Base-by-base conservation (phyloP, 345 rosid genomes). In the Trapa incisa region DNA sequence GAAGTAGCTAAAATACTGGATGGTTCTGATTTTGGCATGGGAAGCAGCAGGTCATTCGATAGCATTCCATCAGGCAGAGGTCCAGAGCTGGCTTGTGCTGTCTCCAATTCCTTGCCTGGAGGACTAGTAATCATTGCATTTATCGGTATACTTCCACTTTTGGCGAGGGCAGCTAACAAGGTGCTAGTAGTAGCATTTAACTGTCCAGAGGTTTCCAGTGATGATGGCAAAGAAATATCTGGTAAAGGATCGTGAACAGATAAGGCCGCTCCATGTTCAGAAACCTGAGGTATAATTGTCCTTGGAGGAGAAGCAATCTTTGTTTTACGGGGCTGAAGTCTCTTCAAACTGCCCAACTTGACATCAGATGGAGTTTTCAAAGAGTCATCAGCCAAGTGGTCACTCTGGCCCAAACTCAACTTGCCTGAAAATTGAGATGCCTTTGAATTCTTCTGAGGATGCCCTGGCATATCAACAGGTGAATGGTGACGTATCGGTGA, bases 81-180 rank as follows among this genome's bases (percentile, higher is more conserved):
- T 69, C 73, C 77, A 64, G 66, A 35, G 50, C 66, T 63, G 4
- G 74, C 73, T 69, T 73, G 72, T 29, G 86, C 71, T 54, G 75
- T 77, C 65, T 73, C 72, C 74, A 71, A 43, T 71, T 58, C 75
- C 45, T 54, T 73, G 36, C 58, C 79, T 56, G 85, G 73, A 38
- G 69, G 60, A 35, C 73, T 79, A 74, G 75, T 69, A 58, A 58
- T 32, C 61, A 76, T 67, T 61, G 82, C 69, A 70, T 68, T 68
- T 54, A 56, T 79, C 61, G 87, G 75, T 64, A 90, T 83, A 73
- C 85, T 76, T 64, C 91, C 98, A 80, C 83, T 87, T 73, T 85
- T 88, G 76, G 86, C 77, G 75, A 86, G 88, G 60, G 96, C 86
- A 66, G 86, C 86, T 77, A 88, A 75, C 75, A 87, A 82, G 75